phyloP scores from a whole-genome alignment of 176 grass and related monocot species.

The Oryza meyeriana region DNA sequence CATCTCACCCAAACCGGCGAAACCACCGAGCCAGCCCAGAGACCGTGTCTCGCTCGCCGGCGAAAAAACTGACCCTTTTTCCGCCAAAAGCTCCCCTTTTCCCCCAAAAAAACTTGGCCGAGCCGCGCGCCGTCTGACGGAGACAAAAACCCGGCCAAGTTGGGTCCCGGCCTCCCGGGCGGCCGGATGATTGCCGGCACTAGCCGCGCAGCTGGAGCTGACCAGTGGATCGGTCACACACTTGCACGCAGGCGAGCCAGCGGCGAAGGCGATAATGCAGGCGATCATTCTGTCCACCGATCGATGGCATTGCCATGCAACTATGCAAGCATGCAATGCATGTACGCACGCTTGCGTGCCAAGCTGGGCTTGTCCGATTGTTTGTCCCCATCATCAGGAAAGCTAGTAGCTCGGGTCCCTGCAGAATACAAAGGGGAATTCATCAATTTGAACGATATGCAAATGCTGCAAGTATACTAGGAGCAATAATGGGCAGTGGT shows the following conservation, averaged over 20 bases:
- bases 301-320: neutral
- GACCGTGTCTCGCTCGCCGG: neutral
- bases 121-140: neutral
- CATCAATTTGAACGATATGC: neutral
- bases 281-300: constrained; percentile 46
- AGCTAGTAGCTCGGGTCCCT: neutral
- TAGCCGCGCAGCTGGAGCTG: neutral
- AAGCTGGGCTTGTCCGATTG: constrained; percentile 23
- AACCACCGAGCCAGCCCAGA: neutral
- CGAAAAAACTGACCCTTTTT: too few relatives aligned
- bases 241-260: neutral
- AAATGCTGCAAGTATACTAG: neutral
- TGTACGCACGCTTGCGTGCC: constrained; percentile 3
- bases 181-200: neutral
- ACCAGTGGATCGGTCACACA: neutral
- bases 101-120: neutral
- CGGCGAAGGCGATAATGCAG: neutral
- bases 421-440: neutral
- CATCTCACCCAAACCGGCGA: neutral
- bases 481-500: constrained; percentile 11
- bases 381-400: constrained; percentile 2
- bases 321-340: neutral
- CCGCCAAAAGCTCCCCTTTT: neutral
- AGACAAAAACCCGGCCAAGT: neutral
- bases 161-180: neutral